Evolutionary conservation across 208 protist species (phyloP).

Genomic region (Trichomonas gallinae): DNA sequence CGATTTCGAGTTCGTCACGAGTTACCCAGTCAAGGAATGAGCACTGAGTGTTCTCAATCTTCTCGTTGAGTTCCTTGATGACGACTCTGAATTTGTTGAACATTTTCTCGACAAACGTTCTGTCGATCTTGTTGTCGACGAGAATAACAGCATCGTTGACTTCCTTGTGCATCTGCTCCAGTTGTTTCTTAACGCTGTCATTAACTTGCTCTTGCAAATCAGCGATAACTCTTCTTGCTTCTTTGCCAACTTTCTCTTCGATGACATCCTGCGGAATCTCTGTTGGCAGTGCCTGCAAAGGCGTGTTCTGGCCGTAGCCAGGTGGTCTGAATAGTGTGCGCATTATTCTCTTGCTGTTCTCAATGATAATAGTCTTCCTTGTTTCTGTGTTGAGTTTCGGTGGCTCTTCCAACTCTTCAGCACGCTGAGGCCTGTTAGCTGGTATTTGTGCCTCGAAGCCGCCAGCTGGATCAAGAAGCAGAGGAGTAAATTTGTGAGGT

Average conservation of each 20-base stretch:
- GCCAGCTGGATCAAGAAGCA: neutral
- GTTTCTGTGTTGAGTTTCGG: neutral
- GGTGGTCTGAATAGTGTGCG: neutral
- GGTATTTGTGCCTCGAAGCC: neutral
- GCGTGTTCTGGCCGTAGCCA: neutral
- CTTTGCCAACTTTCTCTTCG: neutral
- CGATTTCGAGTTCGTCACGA: neutral
- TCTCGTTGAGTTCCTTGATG: neutral
- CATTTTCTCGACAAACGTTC: conserved; percentile 13
- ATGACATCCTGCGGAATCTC: neutral
- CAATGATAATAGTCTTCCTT: neutral
- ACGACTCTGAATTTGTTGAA: neutral
- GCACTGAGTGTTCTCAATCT: neutral
- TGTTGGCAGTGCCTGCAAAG: too few relatives aligned
- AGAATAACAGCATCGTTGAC: neutral
- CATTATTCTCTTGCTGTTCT: neutral
- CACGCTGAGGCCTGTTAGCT: neutral
- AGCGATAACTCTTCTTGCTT: neutral
- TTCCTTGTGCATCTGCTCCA: neutral
- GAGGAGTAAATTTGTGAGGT: neutral
- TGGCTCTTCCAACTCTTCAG: neutral
- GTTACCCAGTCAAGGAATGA: conserved; percentile 7
- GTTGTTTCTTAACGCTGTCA: neutral
- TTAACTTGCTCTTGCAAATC: neutral
- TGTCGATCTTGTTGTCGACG: neutral